These are phyloP conservation scores for Astrothelium macrocarpum DNA, from an alignment of 495 filamentous ascomycete species.

Conservation along the genomic window DNA sequence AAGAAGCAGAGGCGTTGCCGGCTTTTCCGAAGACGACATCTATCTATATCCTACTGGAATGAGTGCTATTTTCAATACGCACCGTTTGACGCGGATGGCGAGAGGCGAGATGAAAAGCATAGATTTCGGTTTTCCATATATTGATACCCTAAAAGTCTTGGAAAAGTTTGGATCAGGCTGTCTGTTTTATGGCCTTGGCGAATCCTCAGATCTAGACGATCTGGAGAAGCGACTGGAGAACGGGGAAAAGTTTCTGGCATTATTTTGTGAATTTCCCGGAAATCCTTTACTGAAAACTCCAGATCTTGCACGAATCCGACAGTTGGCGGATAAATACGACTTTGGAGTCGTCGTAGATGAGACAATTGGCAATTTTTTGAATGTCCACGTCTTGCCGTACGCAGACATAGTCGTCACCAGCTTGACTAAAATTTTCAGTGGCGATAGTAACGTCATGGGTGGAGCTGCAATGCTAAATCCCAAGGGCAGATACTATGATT, in stretches of 20 bases:
- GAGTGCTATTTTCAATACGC: conserved; percentile 86
- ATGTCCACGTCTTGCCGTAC: conserved; percentile 81
- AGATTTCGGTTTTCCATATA: conserved; percentile 81
- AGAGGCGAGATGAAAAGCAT: conserved; percentile 56
- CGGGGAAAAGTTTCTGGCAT: conserved; percentile 70
- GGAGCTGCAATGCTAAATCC: conserved; percentile 84
- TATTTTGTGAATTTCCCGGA: conserved; percentile 92
- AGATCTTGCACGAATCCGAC: conserved; percentile 67
- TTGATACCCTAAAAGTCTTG: conserved; percentile 90
- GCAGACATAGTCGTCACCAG: conserved; percentile 90
- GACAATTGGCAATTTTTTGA: conserved; percentile 91
- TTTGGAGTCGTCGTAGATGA: conserved; percentile 93
- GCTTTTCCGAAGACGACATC: conserved; percentile 79
- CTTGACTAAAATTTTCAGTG: conserved; percentile 93
- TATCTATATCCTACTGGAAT: conserved; percentile 84
- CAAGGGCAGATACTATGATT: conserved; percentile 55
- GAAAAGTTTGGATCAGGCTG: conserved; percentile 91
- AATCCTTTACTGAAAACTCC: conserved; percentile 85
- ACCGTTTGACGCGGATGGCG: conserved; percentile 57
- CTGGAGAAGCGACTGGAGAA: conserved; percentile 59
- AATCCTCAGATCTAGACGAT: conserved; percentile 73
- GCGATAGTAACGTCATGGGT: conserved; percentile 97
- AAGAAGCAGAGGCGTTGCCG: conserved; percentile 40
- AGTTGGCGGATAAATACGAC: conserved; percentile 70
- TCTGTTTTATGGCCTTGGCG: conserved; percentile 81